These are phyloP conservation scores for Rhodotorula sp. DNA, from an alignment of 1,284 basidiomycete species.

Conservation along the genomic window DNA sequence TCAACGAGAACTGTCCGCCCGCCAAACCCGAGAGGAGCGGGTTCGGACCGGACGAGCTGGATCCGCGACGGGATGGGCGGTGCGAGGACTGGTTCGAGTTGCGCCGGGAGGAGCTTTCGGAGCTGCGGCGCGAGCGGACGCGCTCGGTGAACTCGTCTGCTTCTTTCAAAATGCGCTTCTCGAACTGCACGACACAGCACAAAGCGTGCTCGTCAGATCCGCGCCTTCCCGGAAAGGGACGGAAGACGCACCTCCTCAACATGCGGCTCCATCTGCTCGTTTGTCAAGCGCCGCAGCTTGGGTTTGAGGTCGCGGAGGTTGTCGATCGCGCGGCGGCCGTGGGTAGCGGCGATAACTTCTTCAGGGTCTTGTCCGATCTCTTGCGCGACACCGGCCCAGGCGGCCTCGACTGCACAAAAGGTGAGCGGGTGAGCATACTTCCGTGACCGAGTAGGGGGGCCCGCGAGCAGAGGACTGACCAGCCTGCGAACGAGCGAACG, in stretches of 20 bases:
- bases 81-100: conserved; percentile 28
- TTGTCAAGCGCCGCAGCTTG: conserved; percentile 52
- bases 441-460: too few relatives aligned
- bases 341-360: conserved; percentile 58
- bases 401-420: conserved; percentile 59
- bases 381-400: conserved; percentile 70
- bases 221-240: too few relatives aligned
- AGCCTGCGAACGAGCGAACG: neutral
- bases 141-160: conserved; percentile 63
- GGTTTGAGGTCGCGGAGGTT: conserved; percentile 64
- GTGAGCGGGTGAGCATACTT: neutral
- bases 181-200: conserved; percentile 52
- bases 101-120: conserved; percentile 33
- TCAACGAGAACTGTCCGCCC: conserved; percentile 37
- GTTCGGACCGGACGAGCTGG: conserved; percentile 30
- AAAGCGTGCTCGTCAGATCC: neutral
- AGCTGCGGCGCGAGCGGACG: conserved; percentile 36
- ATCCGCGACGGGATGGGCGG: conserved; percentile 22
- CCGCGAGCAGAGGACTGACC: neutral
- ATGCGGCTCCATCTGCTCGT: conserved; percentile 65
- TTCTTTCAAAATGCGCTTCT: conserved; percentile 67
- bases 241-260: conserved; percentile 53
- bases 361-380: conserved; percentile 44
- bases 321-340: conserved; percentile 70
- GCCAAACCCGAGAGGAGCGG: conserved; percentile 34